Evolutionary conservation across 306 rosid genomes (phyloP).

Genomic region (Sechiopsis laciniata): DNA sequence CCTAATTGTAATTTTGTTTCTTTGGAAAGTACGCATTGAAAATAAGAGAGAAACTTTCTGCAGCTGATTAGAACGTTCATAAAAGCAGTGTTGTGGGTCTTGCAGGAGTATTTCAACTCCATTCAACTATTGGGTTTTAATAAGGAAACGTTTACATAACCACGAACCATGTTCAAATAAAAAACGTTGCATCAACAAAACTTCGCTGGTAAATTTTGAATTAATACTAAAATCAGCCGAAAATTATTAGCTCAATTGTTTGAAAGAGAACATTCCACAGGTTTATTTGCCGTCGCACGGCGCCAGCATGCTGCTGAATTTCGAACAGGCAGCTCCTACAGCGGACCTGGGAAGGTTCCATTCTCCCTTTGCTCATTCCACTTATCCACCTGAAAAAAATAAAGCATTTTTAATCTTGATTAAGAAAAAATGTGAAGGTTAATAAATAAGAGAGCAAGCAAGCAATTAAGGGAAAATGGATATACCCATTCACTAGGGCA

Average conservation of each 20-base stretch:
- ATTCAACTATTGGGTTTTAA: too few relatives aligned
- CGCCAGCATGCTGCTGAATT: not conserved
- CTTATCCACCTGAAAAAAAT: conserved; percentile 57
- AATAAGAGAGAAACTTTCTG: not conserved
- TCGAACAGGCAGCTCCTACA: conserved; percentile 38
- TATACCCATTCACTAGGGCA: conserved; percentile 99
- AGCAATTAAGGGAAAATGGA: conserved; percentile 6
- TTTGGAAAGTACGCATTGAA: not conserved
- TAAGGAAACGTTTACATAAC: too few relatives aligned
- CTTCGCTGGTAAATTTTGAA: conserved; percentile 24
- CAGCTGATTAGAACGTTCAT: not conserved
- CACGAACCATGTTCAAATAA: too few relatives aligned
- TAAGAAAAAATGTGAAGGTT: too few relatives aligned
- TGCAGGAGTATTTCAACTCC: not conserved
- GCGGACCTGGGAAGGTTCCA: conserved; percentile 95
- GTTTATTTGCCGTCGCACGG: conserved; percentile 24
- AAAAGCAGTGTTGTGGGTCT: not conserved
- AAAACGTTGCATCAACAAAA: conserved; percentile 10
- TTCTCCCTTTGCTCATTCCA: conserved; percentile 99
- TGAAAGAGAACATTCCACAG: conserved; percentile 35
- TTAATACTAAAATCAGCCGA: conserved; percentile 34
- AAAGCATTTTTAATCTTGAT: too few relatives aligned
- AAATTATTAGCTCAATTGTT: conserved; percentile 60
- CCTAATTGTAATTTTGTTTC: too few relatives aligned
- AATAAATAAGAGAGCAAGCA: too few relatives aligned